Evolutionary conservation across 306 rosid species (phyloP).

Genomic region (Datisca glomerata): DNA sequence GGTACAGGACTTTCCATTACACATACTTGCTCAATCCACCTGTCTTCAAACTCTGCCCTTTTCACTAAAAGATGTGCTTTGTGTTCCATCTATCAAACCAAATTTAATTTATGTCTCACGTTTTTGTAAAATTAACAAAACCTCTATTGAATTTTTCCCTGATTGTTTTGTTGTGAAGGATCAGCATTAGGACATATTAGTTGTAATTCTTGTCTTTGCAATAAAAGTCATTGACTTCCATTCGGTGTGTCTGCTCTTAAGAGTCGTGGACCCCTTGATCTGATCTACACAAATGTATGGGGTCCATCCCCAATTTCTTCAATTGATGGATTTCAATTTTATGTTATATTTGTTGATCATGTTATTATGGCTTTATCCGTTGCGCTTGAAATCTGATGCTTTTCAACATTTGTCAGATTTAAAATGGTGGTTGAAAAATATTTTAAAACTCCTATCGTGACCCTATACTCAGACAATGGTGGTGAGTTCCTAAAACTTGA

Average conservation of each 20-base stretch:
- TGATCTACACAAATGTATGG: not conserved
- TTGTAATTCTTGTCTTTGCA: not conserved
- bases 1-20: not conserved
- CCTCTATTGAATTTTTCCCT: no score
- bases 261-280: not conserved
- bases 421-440: not conserved
- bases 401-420: not conserved
- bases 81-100: not conserved
- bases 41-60: not conserved
- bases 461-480: not conserved
- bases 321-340: not conserved
- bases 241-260: not conserved
- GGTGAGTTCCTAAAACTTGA: not conserved
- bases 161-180: constrained; percentile 1
- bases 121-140: not conserved
- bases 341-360: not conserved
- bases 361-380: not conserved
- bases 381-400: not conserved
- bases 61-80: not conserved
- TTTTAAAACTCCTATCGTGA: not conserved
- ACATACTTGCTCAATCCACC: not conserved
- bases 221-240: not conserved
- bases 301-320: not conserved
- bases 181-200: not conserved
- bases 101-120: not conserved